phyloP scores from a whole-genome alignment of 768 basidiomycete genomes.

The Ramaria rubella region DNA sequence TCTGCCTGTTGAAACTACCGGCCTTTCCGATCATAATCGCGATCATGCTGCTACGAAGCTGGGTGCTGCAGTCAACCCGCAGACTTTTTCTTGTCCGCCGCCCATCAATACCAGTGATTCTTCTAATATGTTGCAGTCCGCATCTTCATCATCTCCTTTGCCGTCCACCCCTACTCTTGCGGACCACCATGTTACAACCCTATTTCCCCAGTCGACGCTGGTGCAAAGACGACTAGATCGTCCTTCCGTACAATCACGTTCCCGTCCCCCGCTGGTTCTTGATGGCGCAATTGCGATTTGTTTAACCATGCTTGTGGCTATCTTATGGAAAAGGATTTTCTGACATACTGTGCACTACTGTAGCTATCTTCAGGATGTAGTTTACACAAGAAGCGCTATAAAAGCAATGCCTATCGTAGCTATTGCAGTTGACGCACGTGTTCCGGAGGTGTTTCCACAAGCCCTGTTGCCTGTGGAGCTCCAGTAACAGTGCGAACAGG shows the following conservation, averaged over 20 bases:
- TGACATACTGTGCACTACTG: slow-evolving; percentile 16
- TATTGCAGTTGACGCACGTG: slow-evolving; percentile 1
- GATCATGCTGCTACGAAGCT: no score
- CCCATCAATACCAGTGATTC: not conserved
- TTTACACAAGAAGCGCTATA: not conserved
- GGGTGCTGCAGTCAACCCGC: no score
- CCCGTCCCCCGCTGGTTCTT: slow-evolving; percentile 53
- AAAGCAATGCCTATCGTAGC: not conserved
- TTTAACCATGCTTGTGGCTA: slow-evolving; percentile 58
- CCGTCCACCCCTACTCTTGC: not conserved
- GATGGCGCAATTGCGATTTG: slow-evolving; percentile 72
- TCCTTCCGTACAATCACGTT: not conserved
- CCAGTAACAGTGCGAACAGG: not conserved
- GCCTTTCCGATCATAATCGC: not conserved
- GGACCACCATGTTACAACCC: slow-evolving; percentile 15
- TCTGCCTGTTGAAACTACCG: slow-evolving; percentile 1
- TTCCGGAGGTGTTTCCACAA: not conserved
- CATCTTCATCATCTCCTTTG: not conserved
- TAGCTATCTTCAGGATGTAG: not conserved
- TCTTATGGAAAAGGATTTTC: slow-evolving; percentile 56
- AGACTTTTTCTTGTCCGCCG: no score
- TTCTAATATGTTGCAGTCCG: not conserved
- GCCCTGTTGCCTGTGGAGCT: not conserved
- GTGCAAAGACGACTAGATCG: not conserved
- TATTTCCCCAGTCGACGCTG: not conserved